Evolutionary conservation across 2,329 filamentous ascomycete species (phyloP), one percentile per base, ranked within the genome.

Genomic region (Zymoseptoria tritici): DNA sequence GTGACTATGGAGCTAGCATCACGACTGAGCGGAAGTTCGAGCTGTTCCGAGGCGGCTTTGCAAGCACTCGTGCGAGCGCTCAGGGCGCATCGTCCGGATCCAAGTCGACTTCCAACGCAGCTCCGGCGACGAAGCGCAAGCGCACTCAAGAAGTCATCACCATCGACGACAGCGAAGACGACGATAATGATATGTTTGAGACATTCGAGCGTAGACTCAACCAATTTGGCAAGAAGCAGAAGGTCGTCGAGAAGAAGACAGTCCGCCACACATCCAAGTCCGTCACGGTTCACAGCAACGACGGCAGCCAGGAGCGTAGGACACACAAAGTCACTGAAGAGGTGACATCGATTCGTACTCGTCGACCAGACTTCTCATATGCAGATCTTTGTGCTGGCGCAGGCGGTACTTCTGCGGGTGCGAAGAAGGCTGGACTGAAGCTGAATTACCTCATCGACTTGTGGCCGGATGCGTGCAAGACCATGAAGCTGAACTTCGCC

Each of bases 341-440:
- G 29, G 11, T 24, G 2, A 24, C 52, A 11, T 53, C 22, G 8
- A 26, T 26, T 13, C 20, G 52, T 4, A 26, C 52, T 8, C 22
- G 22, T 4, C n/a, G 22, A 7, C 22, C 8, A 29, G 29, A 52
- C 20, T 90, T 90, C 61, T 88, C 84, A 0, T 83, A 87, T 22
- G 87, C 83, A 1, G 90, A 94, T 68, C 80, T 82, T 0, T 93
- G 90, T 64, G 88, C 84, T 29, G 89, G 90, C 1, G 87, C 83
- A 1, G 89, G 90, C 0, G 89, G 90, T 3, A 83, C 84, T 1
- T 88, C 88, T 0, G 76, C 81, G 1, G 89, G 88, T 0, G 88
- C 88, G 0, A 59, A 69, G 9, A 70, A 75, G 56, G 83, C 83
- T 0, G 87, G 88, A 0, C 75, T 91, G 16, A 73, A 78, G 4